Conservation (phyloP, 768 basidiomycete genomes). For the Xerocomellus intermedius region DNA sequence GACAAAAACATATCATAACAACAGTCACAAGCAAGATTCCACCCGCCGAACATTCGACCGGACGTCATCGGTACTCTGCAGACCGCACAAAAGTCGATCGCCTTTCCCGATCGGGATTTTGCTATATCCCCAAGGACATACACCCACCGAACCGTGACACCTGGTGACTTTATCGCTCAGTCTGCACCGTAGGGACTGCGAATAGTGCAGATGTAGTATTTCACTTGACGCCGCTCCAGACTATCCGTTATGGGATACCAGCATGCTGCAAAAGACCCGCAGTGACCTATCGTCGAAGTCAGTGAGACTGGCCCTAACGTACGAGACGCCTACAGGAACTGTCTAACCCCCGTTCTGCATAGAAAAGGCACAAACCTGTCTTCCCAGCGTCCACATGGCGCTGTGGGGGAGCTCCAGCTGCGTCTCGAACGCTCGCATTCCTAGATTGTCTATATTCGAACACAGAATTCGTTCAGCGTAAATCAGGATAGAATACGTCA, state of each 20-base stretch:
- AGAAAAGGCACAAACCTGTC: conserved; percentile 14
- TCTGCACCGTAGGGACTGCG: conserved; percentile 4
- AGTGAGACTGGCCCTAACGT: neutral
- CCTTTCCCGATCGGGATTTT: conserved; percentile 19
- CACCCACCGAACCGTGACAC: conserved; percentile 25
- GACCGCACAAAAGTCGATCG: conserved; percentile 16
- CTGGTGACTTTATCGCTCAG: conserved; percentile 22
- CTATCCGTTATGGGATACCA: conserved; percentile 10
- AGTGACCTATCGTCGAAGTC: conserved; percentile 25
- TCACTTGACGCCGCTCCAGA: conserved; percentile 12
- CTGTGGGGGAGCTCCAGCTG: conserved; percentile 9
- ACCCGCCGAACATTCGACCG: conserved; percentile 17
- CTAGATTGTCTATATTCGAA: conserved; percentile 21
- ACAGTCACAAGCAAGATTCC: conserved; percentile 23
- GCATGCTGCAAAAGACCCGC: neutral
- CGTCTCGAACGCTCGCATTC: conserved; percentile 6
- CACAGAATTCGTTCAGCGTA: conserved; percentile 15
- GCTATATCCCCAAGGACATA: conserved; percentile 15
- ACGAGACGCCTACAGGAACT: neutral
- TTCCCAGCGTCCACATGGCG: conserved; percentile 18
- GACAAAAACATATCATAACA: conserved; percentile 38
- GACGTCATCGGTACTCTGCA: conserved; percentile 17
- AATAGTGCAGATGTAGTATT: neutral
- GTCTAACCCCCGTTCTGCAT: conserved; percentile 4
- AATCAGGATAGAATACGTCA: conserved; percentile 28